A percentile compares a stretch with the other conserved stretches of the same genome.
Conservation (phyloP, 202 grass and related monocot genomes). For the Saccharum hybrid region DNA sequence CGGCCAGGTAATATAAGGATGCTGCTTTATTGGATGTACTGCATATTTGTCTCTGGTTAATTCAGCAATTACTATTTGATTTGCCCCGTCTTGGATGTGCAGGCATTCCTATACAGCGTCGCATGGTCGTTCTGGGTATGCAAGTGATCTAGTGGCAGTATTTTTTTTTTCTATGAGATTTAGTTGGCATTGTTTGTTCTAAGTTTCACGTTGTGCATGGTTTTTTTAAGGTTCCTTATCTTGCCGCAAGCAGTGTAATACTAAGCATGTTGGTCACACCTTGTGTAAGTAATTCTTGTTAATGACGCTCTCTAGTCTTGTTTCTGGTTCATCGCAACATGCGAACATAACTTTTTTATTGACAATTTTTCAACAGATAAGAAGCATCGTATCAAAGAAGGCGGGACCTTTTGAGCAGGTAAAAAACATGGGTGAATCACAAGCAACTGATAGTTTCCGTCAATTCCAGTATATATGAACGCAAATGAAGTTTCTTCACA, state of each 20-base stretch:
- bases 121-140: constrained; percentile 90
- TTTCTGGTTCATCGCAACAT: constrained; percentile 18
- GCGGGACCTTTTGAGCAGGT: constrained; percentile 86
- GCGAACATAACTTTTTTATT: not conserved
- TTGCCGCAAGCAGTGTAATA: constrained; percentile 62
- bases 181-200: constrained; percentile 15
- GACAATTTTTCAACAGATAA: constrained; percentile 60
- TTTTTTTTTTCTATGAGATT: not conserved
- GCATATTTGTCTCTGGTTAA: constrained; percentile 27
- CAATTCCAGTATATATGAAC: not conserved
- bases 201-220: constrained; percentile 29
- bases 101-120: constrained; percentile 74
- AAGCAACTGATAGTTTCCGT: not conserved
- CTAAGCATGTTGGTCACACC: constrained; percentile 70
- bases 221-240: constrained; percentile 78
- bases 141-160: not conserved
- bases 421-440: not conserved
- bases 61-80: constrained; percentile 10
- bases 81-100: constrained; percentile 44
- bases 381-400: constrained; percentile 86
- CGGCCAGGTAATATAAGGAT: constrained; percentile 54
- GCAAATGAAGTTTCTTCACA: constrained; percentile 3
- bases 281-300: constrained; percentile 64
- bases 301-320: constrained; percentile 3
- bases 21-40: constrained; percentile 25